Base-by-base conservation (phyloP, 352 stramenopile species). In the Phytophthora ohioensis region DNA sequence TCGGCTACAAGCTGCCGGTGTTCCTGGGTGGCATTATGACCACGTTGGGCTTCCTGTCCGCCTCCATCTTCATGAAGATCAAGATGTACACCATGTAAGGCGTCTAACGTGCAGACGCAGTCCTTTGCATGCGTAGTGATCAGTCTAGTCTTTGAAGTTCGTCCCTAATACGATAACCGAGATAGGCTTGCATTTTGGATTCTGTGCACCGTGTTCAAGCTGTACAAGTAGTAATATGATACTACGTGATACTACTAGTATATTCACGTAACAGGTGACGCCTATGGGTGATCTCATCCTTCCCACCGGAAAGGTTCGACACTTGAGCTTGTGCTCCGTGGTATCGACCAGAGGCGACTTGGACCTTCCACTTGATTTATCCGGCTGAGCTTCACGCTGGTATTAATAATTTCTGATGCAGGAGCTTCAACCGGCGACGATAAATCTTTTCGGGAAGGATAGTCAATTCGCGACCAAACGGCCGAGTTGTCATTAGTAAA, bases 11-110 rank as follows among this genome's bases (percentile, higher is more conserved):
- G n/a, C 46, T 80, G 34, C 72, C 75, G 27, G 61, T 80, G 9
- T 71, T 82, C 38, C 35, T 82, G n/a, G 75, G 64, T 4, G 64
- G 64, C 0, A 41, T 71, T 10, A 71, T 71, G 61, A 46, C 64
- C 13, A 41, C 64, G 10, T 13, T 89, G 34, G 83, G 69, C 13
- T 84, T 85, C 45, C 30, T 91, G 43, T 58, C 84, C 17, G 67
- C 72, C 17, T 7, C 77, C 0, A 67, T 74, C 69, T 87, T 79
- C 67, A 73, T 90, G 70, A 74, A 73, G 42, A 69, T 91, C 64
- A 80, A 88, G 34, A 88, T 89, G 80, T 69, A 89, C 68, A 84
- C 67, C 60, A 64, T 91, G 74, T 91, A 85, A 72, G 54, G 30
- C 55, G n/a, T 60, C 36, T 4, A 38, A 12, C 21, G 0, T 35